A percentile compares a stretch with the other conserved stretches of the same genome.
These are phyloP conservation scores for Aspergillus diversus DNA, from an alignment of 495 filamentous ascomycete genomes.

Conservation along the genomic window DNA sequence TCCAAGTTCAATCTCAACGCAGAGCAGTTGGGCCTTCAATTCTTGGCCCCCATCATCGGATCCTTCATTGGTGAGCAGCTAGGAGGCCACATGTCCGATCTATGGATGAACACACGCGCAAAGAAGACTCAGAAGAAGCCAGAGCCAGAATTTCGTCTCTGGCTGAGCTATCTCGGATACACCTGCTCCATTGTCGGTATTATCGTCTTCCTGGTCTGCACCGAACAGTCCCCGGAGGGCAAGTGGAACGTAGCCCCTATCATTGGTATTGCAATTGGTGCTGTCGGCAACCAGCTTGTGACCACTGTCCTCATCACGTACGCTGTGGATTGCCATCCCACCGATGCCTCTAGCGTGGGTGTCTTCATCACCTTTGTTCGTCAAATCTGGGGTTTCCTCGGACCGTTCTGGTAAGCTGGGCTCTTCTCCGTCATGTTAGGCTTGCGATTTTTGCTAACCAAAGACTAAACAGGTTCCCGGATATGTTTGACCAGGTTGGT, in stretches of 20 bases:
- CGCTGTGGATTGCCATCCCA: conserved; percentile 55
- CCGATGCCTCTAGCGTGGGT: conserved; percentile 54
- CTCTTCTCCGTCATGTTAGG: not conserved
- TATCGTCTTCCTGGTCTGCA: conserved; percentile 53
- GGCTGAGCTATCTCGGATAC: conserved; percentile 57
- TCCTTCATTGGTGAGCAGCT: conserved; percentile 60
- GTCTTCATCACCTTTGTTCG: conserved; percentile 61
- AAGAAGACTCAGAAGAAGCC: conserved; percentile 31
- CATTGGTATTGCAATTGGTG: conserved; percentile 54
- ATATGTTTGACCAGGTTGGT: conserved; percentile 52
- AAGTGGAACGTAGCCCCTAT: conserved; percentile 56
- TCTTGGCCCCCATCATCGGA: conserved; percentile 57
- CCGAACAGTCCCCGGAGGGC: conserved; percentile 40
- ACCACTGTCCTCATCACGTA: conserved; percentile 62
- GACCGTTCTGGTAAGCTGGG: conserved; percentile 54
- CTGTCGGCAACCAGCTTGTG: conserved; percentile 59
- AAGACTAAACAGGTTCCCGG: conserved; percentile 46
- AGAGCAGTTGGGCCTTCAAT: conserved; percentile 58
- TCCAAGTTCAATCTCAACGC: conserved; percentile 55
- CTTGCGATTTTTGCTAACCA: conserved; percentile 16
- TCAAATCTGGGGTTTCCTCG: conserved; percentile 61
- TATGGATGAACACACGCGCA: conserved; percentile 48
- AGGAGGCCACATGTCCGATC: conserved; percentile 53
- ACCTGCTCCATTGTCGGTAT: conserved; percentile 51
- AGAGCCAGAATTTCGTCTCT: conserved; percentile 53